Evolutionary conservation across 257 asterid species (phyloP).

Genomic region (Ilex asprella): DNA sequence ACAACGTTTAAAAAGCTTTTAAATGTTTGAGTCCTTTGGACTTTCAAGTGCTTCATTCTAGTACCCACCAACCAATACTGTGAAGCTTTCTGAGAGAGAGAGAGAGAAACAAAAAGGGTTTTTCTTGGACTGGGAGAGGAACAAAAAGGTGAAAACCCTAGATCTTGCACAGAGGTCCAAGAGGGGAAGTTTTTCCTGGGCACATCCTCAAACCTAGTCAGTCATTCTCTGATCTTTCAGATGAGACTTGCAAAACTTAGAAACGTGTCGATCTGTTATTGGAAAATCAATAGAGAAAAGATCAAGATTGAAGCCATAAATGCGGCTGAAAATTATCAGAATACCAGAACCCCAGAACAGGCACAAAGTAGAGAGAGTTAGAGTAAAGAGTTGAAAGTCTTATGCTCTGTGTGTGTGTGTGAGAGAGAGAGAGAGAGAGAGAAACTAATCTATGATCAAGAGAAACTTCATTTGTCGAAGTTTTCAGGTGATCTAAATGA

Average conservation of each 20-base stretch:
- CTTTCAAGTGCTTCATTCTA: slow-evolving; percentile 11
- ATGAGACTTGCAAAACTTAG: slow-evolving; percentile 17
- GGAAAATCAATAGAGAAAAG: slow-evolving; percentile 19
- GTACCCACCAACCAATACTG: slow-evolving; percentile 5
- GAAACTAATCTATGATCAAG: too few species aligned
- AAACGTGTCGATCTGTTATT: slow-evolving; percentile 56
- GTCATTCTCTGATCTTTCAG: slow-evolving; percentile 16
- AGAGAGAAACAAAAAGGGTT: not conserved
- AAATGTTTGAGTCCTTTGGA: slow-evolving; percentile 18
- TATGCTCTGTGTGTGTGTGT: too few species aligned
- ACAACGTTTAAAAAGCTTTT: slow-evolving; percentile 25
- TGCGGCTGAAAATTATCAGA: not conserved
- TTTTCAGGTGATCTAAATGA: too few species aligned
- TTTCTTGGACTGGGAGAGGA: slow-evolving; percentile 5
- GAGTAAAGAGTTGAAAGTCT: too few species aligned
- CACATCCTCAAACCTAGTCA: slow-evolving; percentile 31
- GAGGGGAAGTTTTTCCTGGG: slow-evolving; percentile 24
- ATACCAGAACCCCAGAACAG: not conserved
- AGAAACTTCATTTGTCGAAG: too few species aligned
- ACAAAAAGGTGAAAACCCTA: slow-evolving; percentile 64
- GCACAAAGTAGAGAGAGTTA: not conserved
- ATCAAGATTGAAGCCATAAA: slow-evolving; percentile 24
- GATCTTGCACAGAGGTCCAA: slow-evolving; percentile 70
- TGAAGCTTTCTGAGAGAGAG: slow-evolving; percentile 14
- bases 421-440: too few species aligned